phyloP scores from a whole-genome alignment of 2,329 filamentous ascomycete species.

The Pseudogymnoascus sp. region DNA sequence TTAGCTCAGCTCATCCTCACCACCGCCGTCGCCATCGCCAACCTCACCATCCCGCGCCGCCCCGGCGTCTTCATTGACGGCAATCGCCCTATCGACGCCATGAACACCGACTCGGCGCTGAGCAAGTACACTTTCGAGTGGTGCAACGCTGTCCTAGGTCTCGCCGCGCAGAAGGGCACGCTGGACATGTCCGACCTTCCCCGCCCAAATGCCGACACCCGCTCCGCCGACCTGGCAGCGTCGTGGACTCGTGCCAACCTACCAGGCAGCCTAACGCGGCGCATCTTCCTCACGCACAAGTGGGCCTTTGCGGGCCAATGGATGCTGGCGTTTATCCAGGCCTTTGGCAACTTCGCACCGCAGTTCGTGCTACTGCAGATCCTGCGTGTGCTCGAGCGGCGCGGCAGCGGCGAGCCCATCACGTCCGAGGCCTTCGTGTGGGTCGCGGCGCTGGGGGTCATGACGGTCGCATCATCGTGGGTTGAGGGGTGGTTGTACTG shows the following conservation, averaged over 20 bases:
- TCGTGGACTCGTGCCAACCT: constrained; percentile 42
- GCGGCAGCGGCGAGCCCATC: constrained; percentile 37
- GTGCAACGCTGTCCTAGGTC: constrained; percentile 45
- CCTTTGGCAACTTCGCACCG: constrained; percentile 51
- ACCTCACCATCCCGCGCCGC: constrained; percentile 53
- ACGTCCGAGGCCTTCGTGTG: constrained; percentile 55
- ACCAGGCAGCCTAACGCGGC: constrained; percentile 48
- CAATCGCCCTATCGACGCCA: constrained; percentile 48
- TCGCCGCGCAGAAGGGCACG: constrained; percentile 48
- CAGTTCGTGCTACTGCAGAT: constrained; percentile 61
- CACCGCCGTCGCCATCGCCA: constrained; percentile 39
- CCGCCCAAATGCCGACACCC: constrained; percentile 46
- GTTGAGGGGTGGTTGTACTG: constrained; percentile 59
- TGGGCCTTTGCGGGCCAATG: constrained; percentile 49
- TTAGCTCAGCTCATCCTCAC: constrained; percentile 38
- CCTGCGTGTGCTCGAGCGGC: constrained; percentile 53
- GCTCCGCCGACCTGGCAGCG: constrained; percentile 41
- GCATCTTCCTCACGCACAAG: constrained; percentile 50
- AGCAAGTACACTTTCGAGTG: constrained; percentile 58
- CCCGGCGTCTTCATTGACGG: constrained; percentile 56
- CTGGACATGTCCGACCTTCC: constrained; percentile 56
- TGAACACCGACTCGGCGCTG: constrained; percentile 52
- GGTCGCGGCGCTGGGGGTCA: constrained; percentile 53
- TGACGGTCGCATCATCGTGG: constrained; percentile 45
- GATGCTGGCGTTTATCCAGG: constrained; percentile 40